Base-by-base conservation (phyloP, 2,329 filamentous ascomycete species). In the Ophiostoma ips region DNA sequence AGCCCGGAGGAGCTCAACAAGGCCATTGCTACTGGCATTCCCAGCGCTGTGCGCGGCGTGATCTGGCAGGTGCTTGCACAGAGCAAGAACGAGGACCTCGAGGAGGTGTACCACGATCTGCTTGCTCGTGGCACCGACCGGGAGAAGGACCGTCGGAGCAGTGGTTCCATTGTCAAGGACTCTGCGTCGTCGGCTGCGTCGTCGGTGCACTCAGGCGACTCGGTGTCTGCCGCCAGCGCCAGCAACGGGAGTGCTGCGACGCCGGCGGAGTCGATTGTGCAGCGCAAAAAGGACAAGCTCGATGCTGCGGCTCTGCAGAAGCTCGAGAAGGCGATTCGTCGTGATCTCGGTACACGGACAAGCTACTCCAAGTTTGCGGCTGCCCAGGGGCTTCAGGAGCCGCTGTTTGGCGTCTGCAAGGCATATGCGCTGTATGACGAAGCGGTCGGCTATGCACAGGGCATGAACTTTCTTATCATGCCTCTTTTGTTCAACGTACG, bases 391-490 rank as follows among this genome's bases (percentile, higher is more conserved):
- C 79, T 95, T 40, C 92, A 96, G 64, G 92, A 96, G 59, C 86
- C 87, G 9, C 75, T 98, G 10, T 96, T 95, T 65, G 89, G 89
- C 35, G 79, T 98, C 34, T 98, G 92, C 71, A 98, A 96, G 66
- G 89, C 92, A 2, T 98, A 98, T 66, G 92, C 92, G 13, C 72
- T 98, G 30, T 96, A 89, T 58, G 92, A 98, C 60, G 88, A 95
- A 60, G 84, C 75, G 8, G 92, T 98, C 34, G 90, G 92, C 31
- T 98, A 98, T 64, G 90, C 94, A 0, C 92, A 98, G 65, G 92
- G 92, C 62, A 95, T 98, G 85, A 98, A 96, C 63, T 98, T 98
- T 61, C 79, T 98, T 53, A 85, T 88, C 46, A 96, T 96, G 88
- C 92, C 94, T 21, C 66, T 98, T 16, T 71, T 98, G 1, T 95